Base-by-base conservation (phyloP, 73 alveolate species). In the Effrenium voratum region DNA sequence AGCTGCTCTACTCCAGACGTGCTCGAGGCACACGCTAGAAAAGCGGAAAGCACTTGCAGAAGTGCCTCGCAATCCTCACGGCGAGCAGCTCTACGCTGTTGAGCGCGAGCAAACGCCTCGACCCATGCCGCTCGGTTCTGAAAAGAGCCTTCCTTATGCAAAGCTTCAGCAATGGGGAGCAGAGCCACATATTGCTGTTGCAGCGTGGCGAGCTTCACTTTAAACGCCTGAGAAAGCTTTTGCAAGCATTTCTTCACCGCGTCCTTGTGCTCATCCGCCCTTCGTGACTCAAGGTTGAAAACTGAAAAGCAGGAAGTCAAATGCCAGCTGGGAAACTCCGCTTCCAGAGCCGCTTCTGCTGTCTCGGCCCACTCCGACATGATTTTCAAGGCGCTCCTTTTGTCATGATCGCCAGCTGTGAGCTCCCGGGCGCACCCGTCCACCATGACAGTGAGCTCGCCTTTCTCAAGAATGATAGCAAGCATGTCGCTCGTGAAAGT, bases 1-100 rank as follows among this genome's bases (percentile, higher is more conserved):
- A 46, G 68, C 47, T 80, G 91, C 91, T 80, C 91, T 45, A 80
- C 91, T 30, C 91, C 91, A 5, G 73, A 45, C 44, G 50, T 80
- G 36, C 66, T 10, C 4, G 73, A 52, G 24, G 91, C 46, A 70
- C 91, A 80, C 32, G 73, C 24, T 3, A 2, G 72, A 32, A 45
- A 80, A 30, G 72, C 72, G 1, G 91, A 32, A 0, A 80, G 49
- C 30, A 46, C 52, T 5, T 52, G 66, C 66, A 52, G n/a, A n/a
- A n/a, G n/a, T n/a, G n/a, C n/a, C 28, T 13, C 19, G 66, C 28
- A 52, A 19, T 52, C 10, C 28, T 10, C 19, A 10, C 66, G 10
- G 10, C 66, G 10, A 10, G 66, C 10, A 19, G 28, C 19, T 10
- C 66, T 52, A 52, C 28, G 10, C 66, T 19, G 28, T 19, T 52